Base-by-base conservation (phyloP, 345 rosid genomes). In the Boechera retrofracta region DNA sequence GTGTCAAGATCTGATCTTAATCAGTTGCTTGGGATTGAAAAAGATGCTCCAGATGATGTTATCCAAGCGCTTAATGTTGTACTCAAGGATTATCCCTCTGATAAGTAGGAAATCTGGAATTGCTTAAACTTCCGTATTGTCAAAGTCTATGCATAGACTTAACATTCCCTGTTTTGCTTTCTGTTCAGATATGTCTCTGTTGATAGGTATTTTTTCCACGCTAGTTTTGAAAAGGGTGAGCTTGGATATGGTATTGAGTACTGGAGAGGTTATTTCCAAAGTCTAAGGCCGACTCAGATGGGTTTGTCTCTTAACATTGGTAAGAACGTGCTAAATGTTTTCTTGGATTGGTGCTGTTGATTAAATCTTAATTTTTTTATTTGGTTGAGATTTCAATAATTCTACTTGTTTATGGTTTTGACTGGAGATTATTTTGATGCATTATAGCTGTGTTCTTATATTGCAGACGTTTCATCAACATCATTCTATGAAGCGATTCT, bases 271-370 rank as follows among this genome's bases (percentile, higher is more conserved):
- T 89, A 70, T 6, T 91, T 86, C 59, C 98, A 91, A 65, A 86
- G 91, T 52, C 82, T 91, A 0, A 82, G 97, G 11, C 86, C 86
- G 10, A 85, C 93, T 2, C 97, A 94, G 77, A 84, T 90, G 86
- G 98, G 97, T 1, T 72, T 91, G 3, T 90, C 98, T 0, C 83
- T 91, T 0, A 94, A 91, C 66, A 80, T 87, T 12, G 97, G 98
- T 94, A 80, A 42, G 57, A 21, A 54, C 5, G 10, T 71, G 4
- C 31, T 38, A 4, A 9, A 10, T 26, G 11, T 16, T 54, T 52
- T 32, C 8, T 3, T 67, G 28, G 44, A 4, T 5, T 36, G 13
- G 24, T 66, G 31, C 10, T 36, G 54, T 61, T 67, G n/a, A 38
- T 38, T 41, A 51, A 7, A 2, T 21, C 10, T 42, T 8, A 21